Conservation (phyloP, 208 protist species). For the Trypanosoma scelopori region DNA sequence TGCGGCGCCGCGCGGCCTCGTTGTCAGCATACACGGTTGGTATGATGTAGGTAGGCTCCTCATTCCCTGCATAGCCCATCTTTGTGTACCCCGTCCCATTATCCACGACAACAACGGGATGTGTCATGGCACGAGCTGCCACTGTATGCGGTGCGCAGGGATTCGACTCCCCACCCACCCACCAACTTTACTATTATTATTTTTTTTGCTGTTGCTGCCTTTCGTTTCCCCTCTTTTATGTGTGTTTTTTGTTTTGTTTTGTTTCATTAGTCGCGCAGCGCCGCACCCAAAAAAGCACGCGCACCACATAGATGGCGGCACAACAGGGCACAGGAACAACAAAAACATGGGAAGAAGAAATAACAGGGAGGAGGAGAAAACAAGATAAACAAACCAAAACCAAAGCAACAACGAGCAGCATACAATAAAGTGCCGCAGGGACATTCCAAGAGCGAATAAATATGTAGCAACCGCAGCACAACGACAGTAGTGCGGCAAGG, state of each 20-base stretch:
- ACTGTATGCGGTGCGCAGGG: too few relatives aligned
- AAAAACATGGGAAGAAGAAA: background rate
- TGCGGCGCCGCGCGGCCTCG: slow-evolving; percentile 24
- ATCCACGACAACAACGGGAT: slow-evolving; percentile 97
- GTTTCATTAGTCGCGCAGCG: too few relatives aligned
- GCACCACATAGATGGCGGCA: too few relatives aligned
- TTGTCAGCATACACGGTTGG: slow-evolving; percentile 91
- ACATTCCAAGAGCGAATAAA: background rate
- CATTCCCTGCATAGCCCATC: slow-evolving; percentile 98
- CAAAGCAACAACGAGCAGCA: background rate
- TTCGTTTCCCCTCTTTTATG: too few relatives aligned
- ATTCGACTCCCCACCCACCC: too few relatives aligned
- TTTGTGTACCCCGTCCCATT: slow-evolving; percentile 99
- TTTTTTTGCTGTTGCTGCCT: too few relatives aligned
- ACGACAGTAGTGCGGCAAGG: too few relatives aligned
- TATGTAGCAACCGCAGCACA: background rate
- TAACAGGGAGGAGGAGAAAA: background rate
- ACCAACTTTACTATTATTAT: too few relatives aligned
- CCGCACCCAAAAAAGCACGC: too few relatives aligned
- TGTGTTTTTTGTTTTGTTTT: too few relatives aligned
- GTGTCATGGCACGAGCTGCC: slow-evolving; percentile 14
- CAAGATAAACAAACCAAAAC: background rate
- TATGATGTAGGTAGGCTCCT: slow-evolving; percentile 94
- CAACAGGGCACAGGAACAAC: too few relatives aligned
- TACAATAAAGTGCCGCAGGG: background rate